Conservation (phyloP, 2,329 filamentous ascomycete genomes). For the Cordyceps cateniannulata region DNA sequence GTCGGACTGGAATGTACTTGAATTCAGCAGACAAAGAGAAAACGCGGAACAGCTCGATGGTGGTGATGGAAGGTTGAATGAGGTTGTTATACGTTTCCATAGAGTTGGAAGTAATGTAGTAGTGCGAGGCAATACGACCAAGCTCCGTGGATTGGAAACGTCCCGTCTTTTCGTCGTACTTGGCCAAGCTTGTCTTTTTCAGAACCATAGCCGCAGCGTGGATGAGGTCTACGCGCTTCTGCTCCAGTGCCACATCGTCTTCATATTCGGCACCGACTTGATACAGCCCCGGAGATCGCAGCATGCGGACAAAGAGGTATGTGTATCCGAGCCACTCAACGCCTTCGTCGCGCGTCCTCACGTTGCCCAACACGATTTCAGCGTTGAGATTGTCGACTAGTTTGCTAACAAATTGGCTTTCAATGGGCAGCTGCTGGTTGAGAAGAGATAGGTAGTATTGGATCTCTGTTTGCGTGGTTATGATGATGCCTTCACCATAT, state of each 20-base stretch:
- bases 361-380: constrained; percentile 89
- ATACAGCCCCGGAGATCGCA: constrained; percentile 89
- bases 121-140: constrained; percentile 92
- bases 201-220: constrained; percentile 87
- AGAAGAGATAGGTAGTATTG: constrained; percentile 95
- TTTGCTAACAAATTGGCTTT: constrained; percentile 90
- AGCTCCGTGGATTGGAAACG: constrained; percentile 87
- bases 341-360: constrained; percentile 85
- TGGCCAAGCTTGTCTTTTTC: constrained; percentile 81
- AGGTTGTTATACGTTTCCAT: constrained; percentile 97
- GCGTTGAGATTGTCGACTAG: constrained; percentile 95
- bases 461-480: constrained; percentile 90
- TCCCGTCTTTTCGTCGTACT: constrained; percentile 92
- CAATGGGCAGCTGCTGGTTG: constrained; percentile 95
- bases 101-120: constrained; percentile 93
- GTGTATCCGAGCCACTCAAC: constrained; percentile 99
- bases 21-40: constrained; percentile 97
- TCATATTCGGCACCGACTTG: constrained; percentile 95
- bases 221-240: constrained; percentile 94
- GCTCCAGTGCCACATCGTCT: constrained; percentile 82
- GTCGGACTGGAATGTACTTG: constrained; percentile 96
- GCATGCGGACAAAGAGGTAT: constrained; percentile 96
- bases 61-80: constrained; percentile 85
- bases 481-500: constrained; percentile 97
- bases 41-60: constrained; percentile 93